phyloP scores from a whole-genome alignment of 2,329 filamentous ascomycete genomes.

The Pestalotiopsis sp. region DNA sequence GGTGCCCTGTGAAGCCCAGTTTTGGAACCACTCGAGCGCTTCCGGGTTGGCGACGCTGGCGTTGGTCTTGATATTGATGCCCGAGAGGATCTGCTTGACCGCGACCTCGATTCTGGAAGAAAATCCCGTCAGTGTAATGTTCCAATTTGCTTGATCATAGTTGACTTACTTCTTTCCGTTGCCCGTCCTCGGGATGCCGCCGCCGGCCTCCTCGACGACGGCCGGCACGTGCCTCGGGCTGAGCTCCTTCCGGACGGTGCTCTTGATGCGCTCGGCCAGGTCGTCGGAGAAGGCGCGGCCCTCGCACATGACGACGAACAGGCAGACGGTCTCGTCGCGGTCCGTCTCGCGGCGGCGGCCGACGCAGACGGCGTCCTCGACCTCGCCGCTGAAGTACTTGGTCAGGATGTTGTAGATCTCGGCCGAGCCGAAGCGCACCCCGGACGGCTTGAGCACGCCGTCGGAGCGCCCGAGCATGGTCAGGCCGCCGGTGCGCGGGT shows the following conservation, averaged over 20 bases:
- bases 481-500: constrained; percentile 73
- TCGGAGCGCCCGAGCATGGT: constrained; percentile 93
- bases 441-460: constrained; percentile 88
- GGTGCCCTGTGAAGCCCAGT: constrained; percentile 62
- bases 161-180: constrained; percentile 89
- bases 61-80: constrained; percentile 82
- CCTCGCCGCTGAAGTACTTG: constrained; percentile 75
- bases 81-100: constrained; percentile 94
- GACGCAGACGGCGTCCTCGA: constrained; percentile 88
- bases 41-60: constrained; percentile 92
- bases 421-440: constrained; percentile 88
- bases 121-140: not conserved
- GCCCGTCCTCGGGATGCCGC: constrained; percentile 86
- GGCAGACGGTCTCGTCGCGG: constrained; percentile 80
- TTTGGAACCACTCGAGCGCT: constrained; percentile 84
- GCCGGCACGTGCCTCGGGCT: constrained; percentile 89
- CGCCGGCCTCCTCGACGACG: constrained; percentile 75
- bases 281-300: constrained; percentile 60
- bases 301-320: constrained; percentile 81
- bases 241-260: constrained; percentile 73
- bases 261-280: constrained; percentile 66
- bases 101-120: constrained; percentile 80
- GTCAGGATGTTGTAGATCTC: constrained; percentile 97
- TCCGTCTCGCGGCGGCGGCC: constrained; percentile 74
- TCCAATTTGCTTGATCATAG: constrained; percentile 4